Base-by-base conservation (phyloP, 2,329 filamentous ascomycete genomes). In the Catunica adiposa region DNA sequence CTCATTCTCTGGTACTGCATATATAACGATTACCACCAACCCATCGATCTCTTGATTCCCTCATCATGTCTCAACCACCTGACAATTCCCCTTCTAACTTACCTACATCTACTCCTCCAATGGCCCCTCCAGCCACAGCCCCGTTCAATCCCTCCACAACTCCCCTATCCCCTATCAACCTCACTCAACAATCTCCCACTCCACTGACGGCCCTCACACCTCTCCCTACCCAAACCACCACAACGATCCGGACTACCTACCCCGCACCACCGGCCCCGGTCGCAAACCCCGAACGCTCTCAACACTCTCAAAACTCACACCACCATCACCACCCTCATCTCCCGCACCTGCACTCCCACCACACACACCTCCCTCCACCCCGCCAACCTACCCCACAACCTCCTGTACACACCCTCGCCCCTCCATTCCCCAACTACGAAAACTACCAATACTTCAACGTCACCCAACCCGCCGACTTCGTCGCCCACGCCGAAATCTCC, bases 401-500 rank as follows among this genome's bases (percentile, higher is more conserved):
- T 3, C 23, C 44, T 11, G 9, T 26, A 9, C 29, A 50, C 38
- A 9, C 22, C 15, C 20, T 9, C 9, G 55, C 62, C 11, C 59
- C 62, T 7, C 61, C 64, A 11, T 61, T 68, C 15, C 58, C 63
- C 20, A 67, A 65, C 54, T 76, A 78, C 65, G 61, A 68, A 40
- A 61, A 62, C 37, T 83, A 79, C 69, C 71, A 82, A 62, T 74
- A 85, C 73, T 89, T 88, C 76, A 79, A 81, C 61, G 74, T 94
- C 62, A 80, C 77, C n/a, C 81, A 80, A 44, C 86, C 89, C 0
- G 64, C 71, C 38, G 76, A 83, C 64, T 81, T 81, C 71, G 83
- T 96, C 51, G 86, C 83, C n/a, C 87, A 94, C 66, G 84, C 97
- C 58, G 84, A 96, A 70, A 94, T 94, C 70, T 89, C 94, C 72